Base-by-base conservation (phyloP, 306 rosid genomes). In the Cicer pinnatifidum region DNA sequence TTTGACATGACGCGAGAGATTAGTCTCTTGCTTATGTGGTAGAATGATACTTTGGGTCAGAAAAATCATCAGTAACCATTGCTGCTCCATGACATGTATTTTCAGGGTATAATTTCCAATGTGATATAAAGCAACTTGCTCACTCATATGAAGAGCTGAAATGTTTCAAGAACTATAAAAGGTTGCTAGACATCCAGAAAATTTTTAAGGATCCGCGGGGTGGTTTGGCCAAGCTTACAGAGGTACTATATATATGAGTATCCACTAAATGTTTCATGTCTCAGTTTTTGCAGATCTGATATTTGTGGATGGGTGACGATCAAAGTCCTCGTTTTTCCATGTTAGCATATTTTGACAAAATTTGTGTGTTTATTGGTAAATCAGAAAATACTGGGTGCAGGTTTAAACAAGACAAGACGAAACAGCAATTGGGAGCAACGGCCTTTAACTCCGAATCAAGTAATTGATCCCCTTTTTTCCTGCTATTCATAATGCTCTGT, bases 381-480 rank as follows among this genome's bases (percentile, higher is more conserved):
- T 76, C 84, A 94, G 99, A 94, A 94, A 89, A 82, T 91, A 64
- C 62, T 94, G 53, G 99, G 99, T 65, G 92, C 93, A 75, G 85
- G 86, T 78, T 84, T 94, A 80, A 91, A 94, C 90, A 94, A 94
- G 86, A 90, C 97, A 44, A 87, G 96, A 72, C 87, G 96, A 78
- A 90, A 88, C 84, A 94, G 99, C 85, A 82, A 94, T 72, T 94
- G 96, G 99, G 99, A 94, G 82, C 95, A 86, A 44, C 86, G 99
- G 5, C 99, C 99, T 60, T 82, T 94, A 75, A 82, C 93, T 38
- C 80, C 37, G 77, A 87, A 91, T 84, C 99, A 94, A 85, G 98
- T 91, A 75, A 81, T 63, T 75, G 71, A 54, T 66, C 56, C 62
- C 16, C 50, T 40, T 11, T 72, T 19, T 37, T 41, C 63, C 63